phyloP scores from a whole-genome alignment of 176 grass and related monocot species.

The Carex scoparia region DNA sequence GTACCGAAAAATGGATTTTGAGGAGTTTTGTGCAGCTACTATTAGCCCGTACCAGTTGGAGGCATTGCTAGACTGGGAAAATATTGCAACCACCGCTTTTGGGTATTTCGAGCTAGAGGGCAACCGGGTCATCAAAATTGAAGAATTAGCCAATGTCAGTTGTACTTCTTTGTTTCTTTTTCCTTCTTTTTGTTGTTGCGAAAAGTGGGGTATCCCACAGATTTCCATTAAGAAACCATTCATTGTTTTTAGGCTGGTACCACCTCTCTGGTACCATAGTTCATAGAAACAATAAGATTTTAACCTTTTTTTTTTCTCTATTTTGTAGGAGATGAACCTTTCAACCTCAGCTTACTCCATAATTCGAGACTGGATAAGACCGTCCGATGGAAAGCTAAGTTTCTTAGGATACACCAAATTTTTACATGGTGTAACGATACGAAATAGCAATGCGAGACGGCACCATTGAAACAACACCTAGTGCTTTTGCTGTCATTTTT shows the following conservation, averaged over 20 bases:
- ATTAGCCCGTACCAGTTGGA: constrained; percentile 96
- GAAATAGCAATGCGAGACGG: constrained; percentile 59
- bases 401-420: constrained; percentile 95
- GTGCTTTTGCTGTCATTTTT: constrained; percentile 20
- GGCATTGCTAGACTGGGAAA: constrained; percentile 72
- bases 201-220: too few relatives aligned
- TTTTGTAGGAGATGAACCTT: constrained; percentile 86
- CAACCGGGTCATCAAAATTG: constrained; percentile 74
- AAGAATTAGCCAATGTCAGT: constrained; percentile 79
- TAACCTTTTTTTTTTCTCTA: background rate
- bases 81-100: constrained; percentile 77
- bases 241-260: too few relatives aligned
- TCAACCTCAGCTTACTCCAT: constrained; percentile 68
- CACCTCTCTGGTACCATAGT: too few relatives aligned
- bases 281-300: too few relatives aligned
- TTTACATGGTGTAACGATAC: constrained; percentile 93
- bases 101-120: constrained; percentile 88
- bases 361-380: constrained; percentile 81
- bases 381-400: constrained; percentile 74
- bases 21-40: constrained; percentile 80
- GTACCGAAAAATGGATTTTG: constrained; percentile 93
- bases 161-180: background rate
- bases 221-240: too few relatives aligned
- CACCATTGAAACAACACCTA: constrained; percentile 30
- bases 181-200: too few relatives aligned